Base-by-base conservation (phyloP, 345 rosid species). In the Gossypium sturtianum region DNA sequence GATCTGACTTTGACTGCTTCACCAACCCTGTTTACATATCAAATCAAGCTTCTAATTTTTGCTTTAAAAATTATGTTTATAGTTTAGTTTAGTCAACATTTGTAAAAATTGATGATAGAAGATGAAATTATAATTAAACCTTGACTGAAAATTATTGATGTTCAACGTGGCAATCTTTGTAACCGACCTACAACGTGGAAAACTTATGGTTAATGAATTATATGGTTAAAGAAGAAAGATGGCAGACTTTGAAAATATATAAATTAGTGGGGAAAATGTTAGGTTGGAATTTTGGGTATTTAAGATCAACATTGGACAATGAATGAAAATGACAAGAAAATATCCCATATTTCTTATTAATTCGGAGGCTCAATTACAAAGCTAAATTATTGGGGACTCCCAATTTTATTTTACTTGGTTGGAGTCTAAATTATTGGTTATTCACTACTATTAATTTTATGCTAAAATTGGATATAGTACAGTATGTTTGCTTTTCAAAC, bases 1-100 rank as follows among this genome's bases (percentile, higher is more conserved):
- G 16, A 16, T 62, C 48, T 23, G 41, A 68, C 58, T 25, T 68
- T 48, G 72, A 68, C 72, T 69, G 11, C 9, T 49, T 69, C 59
- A 48, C 41, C 59, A 23, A 13, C 59, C 19, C 62, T 59, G 41
- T 66, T 44, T 44, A 5, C 4, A 44, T 44, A 23, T 22, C 19
- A n/a, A 44, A 66, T 66, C 70, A 22, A 2, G 17, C 16, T 65
- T 65, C 9, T 43, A 15, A 19, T 4, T 65, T 19, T 38, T 8
- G 9, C 17, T 61, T 62, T 29, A 60, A 60, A 25, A 12, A 11
- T 25, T 8, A 59, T 23, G 13, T 9, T 25, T 52, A 52, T 54
- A 19, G 11, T 64, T n/a, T 63, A 17, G 38, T 38, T 63, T 25
- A 43, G 53, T 66, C 70, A 66, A 44, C 16, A 19, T 10, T 10